Percentiles rank a stretch among this genome's conserved stretches.
Evolutionary conservation across 2,329 filamentous ascomycete species (phyloP).

Genomic region (Alternaria ventricosa): DNA sequence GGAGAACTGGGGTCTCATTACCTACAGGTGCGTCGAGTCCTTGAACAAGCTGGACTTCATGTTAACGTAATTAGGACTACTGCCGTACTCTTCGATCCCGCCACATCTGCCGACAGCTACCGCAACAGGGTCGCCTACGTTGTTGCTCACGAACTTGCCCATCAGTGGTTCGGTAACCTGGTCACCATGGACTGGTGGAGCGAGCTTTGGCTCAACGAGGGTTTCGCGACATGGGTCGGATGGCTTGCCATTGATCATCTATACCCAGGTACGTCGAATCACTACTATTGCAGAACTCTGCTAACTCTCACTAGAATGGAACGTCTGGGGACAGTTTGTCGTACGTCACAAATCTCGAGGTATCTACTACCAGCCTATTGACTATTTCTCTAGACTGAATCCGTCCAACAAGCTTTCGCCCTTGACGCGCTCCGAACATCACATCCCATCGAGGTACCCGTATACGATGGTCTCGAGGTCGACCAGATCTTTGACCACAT

Average conservation of each 20-base stretch:
- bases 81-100: conserved; percentile 93
- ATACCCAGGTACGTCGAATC: conserved; percentile 67
- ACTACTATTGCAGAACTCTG: neutral
- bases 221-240: conserved; percentile 97
- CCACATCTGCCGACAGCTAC: conserved; percentile 86
- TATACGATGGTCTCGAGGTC: conserved; percentile 90
- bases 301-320: conserved; percentile 71
- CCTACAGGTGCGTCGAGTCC: conserved; percentile 69
- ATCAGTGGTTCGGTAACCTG: conserved; percentile 95
- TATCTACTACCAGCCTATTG: conserved; percentile 49
- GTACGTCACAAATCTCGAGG: conserved; percentile 65
- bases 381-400: conserved; percentile 72
- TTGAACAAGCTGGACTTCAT: neutral
- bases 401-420: conserved; percentile 87
- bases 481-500: conserved; percentile 98
- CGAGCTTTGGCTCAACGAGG: conserved; percentile 89
- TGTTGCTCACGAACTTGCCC: conserved; percentile 95
- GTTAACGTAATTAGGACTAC: conserved; percentile 65
- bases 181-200: conserved; percentile 98
- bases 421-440: conserved; percentile 90
- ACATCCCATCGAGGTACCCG: conserved; percentile 94
- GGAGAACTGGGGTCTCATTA: conserved; percentile 99
- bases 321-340: conserved; percentile 97
- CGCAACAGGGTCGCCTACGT: conserved; percentile 96
- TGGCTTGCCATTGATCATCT: conserved; percentile 92